Conservation (phyloP, 2,329 filamentous ascomycete species). For the Epichloe brachyelytri region DNA sequence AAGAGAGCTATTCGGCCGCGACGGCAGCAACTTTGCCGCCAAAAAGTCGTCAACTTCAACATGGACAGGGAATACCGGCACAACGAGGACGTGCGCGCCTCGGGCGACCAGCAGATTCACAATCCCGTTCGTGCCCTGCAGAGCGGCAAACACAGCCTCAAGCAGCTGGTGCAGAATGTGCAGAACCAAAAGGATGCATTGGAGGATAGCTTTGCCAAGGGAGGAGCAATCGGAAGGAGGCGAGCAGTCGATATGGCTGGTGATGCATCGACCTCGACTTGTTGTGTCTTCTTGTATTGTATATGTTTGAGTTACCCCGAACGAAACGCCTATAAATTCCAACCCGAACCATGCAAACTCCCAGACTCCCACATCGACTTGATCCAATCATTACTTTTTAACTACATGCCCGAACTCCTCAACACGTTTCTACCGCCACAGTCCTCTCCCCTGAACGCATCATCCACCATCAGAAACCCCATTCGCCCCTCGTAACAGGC, state of each 20-base stretch:
- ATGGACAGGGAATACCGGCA: constrained; percentile 75
- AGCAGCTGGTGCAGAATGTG: constrained; percentile 75
- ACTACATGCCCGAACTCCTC: constrained; percentile 9
- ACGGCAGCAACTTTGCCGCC: constrained; percentile 24
- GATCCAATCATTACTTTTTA: neutral
- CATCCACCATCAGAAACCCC: constrained; percentile 45
- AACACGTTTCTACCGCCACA: constrained; percentile 40
- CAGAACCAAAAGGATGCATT: constrained; percentile 73
- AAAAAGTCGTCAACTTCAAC: constrained; percentile 73
- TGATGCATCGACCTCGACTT: neutral
- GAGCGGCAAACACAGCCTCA: constrained; percentile 72
- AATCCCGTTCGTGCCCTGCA: constrained; percentile 78
- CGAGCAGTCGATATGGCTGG: constrained; percentile 77
- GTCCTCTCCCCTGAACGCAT: constrained; percentile 30
- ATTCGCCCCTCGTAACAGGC: constrained; percentile 48
- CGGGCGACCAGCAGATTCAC: constrained; percentile 59
- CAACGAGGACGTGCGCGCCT: constrained; percentile 64
- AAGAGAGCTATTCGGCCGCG: constrained; percentile 75
- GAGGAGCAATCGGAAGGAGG: constrained; percentile 67
- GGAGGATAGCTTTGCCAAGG: constrained; percentile 82
- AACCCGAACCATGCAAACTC: neutral
- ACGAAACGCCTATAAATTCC: neutral
- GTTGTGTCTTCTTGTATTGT: neutral
- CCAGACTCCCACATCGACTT: neutral
- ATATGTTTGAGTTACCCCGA: neutral